A percentile compares a stretch with the other conserved stretches of the same genome.
These are phyloP conservation scores for Emergomyces orientalis DNA, from an alignment of 2,329 filamentous ascomycete species.

Conservation along the genomic window DNA sequence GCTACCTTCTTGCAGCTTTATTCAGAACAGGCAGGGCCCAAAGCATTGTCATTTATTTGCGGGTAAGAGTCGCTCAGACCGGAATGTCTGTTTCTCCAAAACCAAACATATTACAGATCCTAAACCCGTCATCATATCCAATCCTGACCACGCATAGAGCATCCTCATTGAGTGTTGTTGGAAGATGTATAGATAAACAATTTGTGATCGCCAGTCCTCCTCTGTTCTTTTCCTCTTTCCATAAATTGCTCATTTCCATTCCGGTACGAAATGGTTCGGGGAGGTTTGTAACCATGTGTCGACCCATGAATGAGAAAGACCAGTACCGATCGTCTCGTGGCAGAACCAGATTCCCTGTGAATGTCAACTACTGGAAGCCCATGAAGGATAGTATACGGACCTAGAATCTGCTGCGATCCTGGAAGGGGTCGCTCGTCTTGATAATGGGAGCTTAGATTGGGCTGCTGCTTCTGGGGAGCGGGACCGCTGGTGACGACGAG, in stretches of 20 bases:
- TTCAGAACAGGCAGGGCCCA: neutral
- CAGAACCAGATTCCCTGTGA: slow-evolving; percentile 1
- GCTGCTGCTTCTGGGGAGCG: neutral
- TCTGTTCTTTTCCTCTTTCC: neutral
- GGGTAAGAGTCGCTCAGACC: neutral
- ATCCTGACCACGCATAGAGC: neutral
- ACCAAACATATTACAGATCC: slow-evolving; percentile 2
- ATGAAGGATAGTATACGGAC: neutral
- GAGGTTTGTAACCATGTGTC: neutral
- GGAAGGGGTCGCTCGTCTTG: neutral
- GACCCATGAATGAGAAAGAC: neutral
- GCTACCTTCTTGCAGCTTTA: neutral
- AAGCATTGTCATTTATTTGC: neutral
- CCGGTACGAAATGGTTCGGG: neutral
- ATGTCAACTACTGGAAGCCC: slow-evolving; percentile 1
- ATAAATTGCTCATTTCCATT: slow-evolving; percentile 3
- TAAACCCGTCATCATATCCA: neutral
- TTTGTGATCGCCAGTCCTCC: neutral
- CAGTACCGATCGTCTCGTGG: neutral
- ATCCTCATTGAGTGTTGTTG: slow-evolving; percentile 2
- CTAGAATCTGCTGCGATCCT: neutral
- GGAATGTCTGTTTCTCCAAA: neutral
- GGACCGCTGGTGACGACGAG: neutral
- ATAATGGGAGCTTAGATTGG: neutral
- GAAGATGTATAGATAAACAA: neutral